phyloP scores from a whole-genome alignment of 768 basidiomycete genomes.

The Pholiota molesta region DNA sequence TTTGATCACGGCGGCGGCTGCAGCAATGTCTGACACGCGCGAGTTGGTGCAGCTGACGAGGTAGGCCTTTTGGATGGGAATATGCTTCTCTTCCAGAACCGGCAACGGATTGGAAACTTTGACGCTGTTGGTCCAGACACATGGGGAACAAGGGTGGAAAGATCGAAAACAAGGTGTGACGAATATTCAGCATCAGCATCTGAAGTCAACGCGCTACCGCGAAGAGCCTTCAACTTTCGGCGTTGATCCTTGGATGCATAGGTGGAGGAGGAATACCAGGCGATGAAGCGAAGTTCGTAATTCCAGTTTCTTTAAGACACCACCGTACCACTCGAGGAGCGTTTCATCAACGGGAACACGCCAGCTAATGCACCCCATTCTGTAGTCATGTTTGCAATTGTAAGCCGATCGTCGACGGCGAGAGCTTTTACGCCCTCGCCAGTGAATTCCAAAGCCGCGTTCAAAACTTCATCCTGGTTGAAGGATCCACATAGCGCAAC shows the following conservation, averaged over 20 bases:
- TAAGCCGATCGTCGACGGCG: conserved; percentile 88
- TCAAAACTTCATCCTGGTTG: conserved; percentile 95
- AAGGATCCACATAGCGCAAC: conserved; percentile 95
- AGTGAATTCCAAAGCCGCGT: conserved; percentile 94
- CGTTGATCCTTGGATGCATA: conserved; percentile 87
- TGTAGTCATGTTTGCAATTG: conserved; percentile 99
- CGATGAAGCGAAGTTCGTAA: conserved; percentile 71
- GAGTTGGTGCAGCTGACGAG: conserved; percentile 99
- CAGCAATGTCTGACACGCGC: conserved; percentile 90
- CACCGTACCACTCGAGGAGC: conserved; percentile 86
- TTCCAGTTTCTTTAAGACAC: conserved; percentile 70
- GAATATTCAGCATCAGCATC: conserved; percentile 83
- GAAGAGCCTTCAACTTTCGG: conserved; percentile 69
- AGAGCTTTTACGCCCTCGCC: conserved; percentile 84
- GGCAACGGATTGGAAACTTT: conserved; percentile 95
- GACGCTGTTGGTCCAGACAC: conserved; percentile 96
- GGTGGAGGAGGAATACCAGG: conserved; percentile 69
- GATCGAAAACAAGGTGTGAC: conserved; percentile 87
- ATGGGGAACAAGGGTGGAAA: conserved; percentile 92
- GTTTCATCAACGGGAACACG: conserved; percentile 87
- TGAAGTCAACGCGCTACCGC: conserved; percentile 55
- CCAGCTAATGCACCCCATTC: conserved; percentile 99
- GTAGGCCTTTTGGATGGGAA: conserved; percentile 95
- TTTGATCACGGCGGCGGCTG: conserved; percentile 87
- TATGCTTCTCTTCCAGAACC: conserved; percentile 67